Base-by-base conservation (phyloP, 2,329 filamentous ascomycete species). In the Pseudocercospora crystallina region DNA sequence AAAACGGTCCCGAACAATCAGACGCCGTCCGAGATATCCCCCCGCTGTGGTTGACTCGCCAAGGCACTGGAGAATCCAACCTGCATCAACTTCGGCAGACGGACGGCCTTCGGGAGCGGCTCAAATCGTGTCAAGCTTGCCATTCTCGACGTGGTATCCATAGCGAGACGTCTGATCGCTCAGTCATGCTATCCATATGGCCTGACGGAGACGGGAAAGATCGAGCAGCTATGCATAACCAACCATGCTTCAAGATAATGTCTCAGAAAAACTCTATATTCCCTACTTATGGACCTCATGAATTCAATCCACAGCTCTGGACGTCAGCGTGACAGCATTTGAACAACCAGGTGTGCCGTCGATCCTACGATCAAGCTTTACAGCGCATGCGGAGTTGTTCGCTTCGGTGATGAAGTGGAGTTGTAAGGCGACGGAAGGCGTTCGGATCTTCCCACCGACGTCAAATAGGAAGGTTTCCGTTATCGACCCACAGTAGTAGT, bases 31-130 rank as follows among this genome's bases (percentile, higher is more conserved):
- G 43, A 51, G 31, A 46, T 42, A 42, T 42, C 33, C 26, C 43
- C 43, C 20, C 7, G 17, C 15, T 33, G 37, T 26, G 14, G 37
- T 26, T 10, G 11, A 46, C 5, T 46, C 33, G 43, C 33, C 33
- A 46, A 20, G 15, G 20, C 20, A n/a, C 13, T 26, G 36, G 12
- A 37, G 15, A 2, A n/a, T 14, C 10, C 17, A 9, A 5, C n/a
- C 26, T 45, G 30, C 36, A n/a, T 33, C 34, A 51, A 36, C 36
- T 34, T 34, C 43, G 42, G 39, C 36, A 31, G 14, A 46, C 42
- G 48, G 42, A 31, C 42, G 48, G 48, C 30, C 9, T 32, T 32
- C 44, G 44, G 36, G 33, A 38, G 35, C 36, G 44, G 44, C 44
- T 40, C 34, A 15, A 29, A 39, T 32, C 13, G n/a, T 26, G n/a